Base-by-base conservation (phyloP, 225 moss, liverwort and hornwort species). In the Marchantia polymorpha region DNA sequence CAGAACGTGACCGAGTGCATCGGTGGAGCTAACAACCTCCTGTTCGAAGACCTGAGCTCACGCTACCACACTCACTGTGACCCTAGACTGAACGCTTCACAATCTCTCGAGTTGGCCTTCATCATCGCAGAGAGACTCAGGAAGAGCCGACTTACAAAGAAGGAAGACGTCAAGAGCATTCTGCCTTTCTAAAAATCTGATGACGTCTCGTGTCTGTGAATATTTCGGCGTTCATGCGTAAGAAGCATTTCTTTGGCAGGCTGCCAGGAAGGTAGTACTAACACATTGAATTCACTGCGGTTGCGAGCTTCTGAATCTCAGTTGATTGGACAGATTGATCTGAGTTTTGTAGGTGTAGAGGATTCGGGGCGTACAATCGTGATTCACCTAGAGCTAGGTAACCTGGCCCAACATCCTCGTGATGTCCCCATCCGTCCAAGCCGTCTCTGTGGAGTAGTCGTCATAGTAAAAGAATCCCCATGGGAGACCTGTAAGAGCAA, bases 21-120 rank as follows among this genome's bases (percentile, higher is more conserved):
- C 0, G 94, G 94, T 7, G 94, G 94, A 54, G 87, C 92, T 17
- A 88, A 82, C 4, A 91, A 94, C 65, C 61, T 94, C 54, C 80
- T 85, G 0, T 92, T 85, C 31, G 94, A 92, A 83, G 92, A 94
- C 71, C 66, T 94, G 82, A 92, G 89, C 89, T 94, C 94, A 10
- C 89, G 94, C 17, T 94, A 94, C 73, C 94, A 94, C 81, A 94
- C 94, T 23, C 94, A 94, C 81, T 94, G 92, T 53, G 94, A 94
- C 80, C 94, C 94, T 12, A 82, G 94, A 12, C 82, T 94, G 16
- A 94, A 94, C 60, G 94, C 94, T 7, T 92, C 92, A 22, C 94
- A 94, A 69, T 87, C 94, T 52, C 90, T 94, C 11, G 94, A 94
- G 88, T 78, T 94, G 16, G 90, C 94, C 6, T 94, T 94, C 83